Conservation (phyloP, 148 eudicot genomes). For the Bassia scoparia region DNA sequence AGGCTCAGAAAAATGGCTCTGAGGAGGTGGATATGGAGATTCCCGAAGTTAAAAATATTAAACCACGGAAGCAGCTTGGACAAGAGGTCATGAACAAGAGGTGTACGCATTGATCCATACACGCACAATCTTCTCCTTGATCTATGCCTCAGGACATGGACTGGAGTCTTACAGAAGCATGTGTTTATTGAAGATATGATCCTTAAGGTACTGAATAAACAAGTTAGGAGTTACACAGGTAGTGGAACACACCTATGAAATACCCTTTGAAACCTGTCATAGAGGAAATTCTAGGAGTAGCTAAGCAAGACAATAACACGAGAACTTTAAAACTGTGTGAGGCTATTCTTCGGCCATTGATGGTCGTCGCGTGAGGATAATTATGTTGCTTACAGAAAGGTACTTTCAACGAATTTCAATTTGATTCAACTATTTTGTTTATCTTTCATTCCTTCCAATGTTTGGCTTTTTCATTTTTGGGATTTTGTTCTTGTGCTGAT, state of each 20-base stretch:
- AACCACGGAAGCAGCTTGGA: constrained; percentile 88
- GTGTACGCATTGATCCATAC: constrained; percentile 95
- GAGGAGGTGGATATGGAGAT: constrained; percentile 97
- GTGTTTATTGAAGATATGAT: constrained; percentile 80
- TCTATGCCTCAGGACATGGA: constrained; percentile 79
- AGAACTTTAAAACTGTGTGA: constrained; percentile 50
- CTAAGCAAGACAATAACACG: constrained; percentile 43
- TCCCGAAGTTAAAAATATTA: constrained; percentile 90
- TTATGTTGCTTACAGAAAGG: constrained; percentile 97
- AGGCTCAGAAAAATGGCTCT: constrained; percentile 72
- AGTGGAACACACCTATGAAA: constrained; percentile 80
- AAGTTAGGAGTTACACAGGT: constrained; percentile 76
- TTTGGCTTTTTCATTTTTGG: background rate
- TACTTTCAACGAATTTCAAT: constrained; percentile 18
- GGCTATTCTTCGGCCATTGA: constrained; percentile 64
- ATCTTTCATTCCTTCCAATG: constrained; percentile 10
- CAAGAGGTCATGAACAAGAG: constrained; percentile 96
- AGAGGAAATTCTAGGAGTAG: constrained; percentile 57
- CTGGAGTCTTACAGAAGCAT: constrained; percentile 75
- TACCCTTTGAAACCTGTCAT: constrained; percentile 72
- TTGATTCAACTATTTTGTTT: background rate
- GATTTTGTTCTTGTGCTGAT: constrained; percentile 12
- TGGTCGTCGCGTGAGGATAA: constrained; percentile 79
- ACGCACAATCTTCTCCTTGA: constrained; percentile 94
- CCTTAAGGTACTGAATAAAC: constrained; percentile 76